These are phyloP conservation scores for Rubroboletus satanas DNA, from an alignment of 768 basidiomycete species.

Conservation along the genomic window DNA sequence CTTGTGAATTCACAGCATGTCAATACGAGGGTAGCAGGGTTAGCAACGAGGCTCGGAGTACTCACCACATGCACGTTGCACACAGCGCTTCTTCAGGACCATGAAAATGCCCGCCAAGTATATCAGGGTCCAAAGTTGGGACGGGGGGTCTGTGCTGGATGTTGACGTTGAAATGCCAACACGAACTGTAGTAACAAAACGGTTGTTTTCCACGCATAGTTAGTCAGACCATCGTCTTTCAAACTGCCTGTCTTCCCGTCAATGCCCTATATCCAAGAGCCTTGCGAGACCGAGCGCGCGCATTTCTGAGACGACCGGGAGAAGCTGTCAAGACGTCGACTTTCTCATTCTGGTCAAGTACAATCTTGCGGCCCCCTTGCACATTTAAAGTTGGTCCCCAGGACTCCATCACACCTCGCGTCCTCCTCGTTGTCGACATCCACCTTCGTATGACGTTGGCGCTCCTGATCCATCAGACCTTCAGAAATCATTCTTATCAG, in stretches of 20 bases:
- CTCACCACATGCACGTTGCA: slow-evolving; percentile 11
- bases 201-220: background rate
- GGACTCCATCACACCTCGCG: background rate
- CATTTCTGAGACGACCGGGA: background rate
- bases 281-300: background rate
- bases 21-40: background rate
- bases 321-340: background rate
- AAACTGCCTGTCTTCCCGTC: background rate
- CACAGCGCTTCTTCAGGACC: background rate
- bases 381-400: background rate
- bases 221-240: background rate
- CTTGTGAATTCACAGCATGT: slow-evolving; percentile 12
- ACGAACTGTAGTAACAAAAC: background rate
- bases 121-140: background rate
- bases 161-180: background rate
- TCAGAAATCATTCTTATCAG: background rate
- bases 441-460: background rate
- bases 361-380: no score
- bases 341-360: background rate
- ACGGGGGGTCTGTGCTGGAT: background rate
- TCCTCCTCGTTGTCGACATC: slow-evolving; percentile 10
- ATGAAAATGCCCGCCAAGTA: background rate
- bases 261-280: background rate
- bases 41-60: slow-evolving; percentile 11
- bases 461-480: background rate